phyloP scores from a whole-genome alignment of 228 moss, liverwort and hornwort genomes.

The Sphagnum magellanicum region DNA sequence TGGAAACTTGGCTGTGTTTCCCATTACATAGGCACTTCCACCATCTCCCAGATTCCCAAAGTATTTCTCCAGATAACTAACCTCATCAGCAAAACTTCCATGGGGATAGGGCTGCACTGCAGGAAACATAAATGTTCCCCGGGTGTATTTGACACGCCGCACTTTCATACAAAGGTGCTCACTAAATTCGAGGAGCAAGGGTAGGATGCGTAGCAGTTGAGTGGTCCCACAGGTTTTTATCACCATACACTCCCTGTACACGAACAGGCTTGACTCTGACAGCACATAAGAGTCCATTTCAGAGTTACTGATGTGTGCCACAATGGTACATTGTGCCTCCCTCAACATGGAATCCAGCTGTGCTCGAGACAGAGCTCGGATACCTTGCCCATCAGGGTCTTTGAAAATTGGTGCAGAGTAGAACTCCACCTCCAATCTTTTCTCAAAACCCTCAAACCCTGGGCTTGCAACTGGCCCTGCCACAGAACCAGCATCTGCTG shows the following conservation, averaged over 20 bases:
- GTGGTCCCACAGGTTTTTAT: constrained; percentile 97
- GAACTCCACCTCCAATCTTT: constrained; percentile 83
- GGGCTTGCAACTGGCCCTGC: constrained; percentile 43
- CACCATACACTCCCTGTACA: constrained; percentile 57
- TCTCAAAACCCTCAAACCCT: constrained; percentile 95
- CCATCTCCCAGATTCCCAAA: constrained; percentile 72
- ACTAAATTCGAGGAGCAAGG: constrained; percentile 45
- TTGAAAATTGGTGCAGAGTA: constrained; percentile 61
- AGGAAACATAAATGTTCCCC: constrained; percentile 91
- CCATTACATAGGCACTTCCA: constrained; percentile 81
- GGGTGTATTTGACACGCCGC: constrained; percentile 67
- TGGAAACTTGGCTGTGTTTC: constrained; percentile 53
- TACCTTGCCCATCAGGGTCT: constrained; percentile 65
- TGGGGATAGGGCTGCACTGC: constrained; percentile 76
- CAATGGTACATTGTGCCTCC: constrained; percentile 89
- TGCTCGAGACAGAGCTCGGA: constrained; percentile 53
- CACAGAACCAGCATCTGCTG: constrained; percentile 20
- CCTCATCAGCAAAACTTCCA: constrained; percentile 85
- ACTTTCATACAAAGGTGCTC: constrained; percentile 46
- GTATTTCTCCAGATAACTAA: constrained; percentile 64
- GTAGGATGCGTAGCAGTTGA: constrained; percentile 63
- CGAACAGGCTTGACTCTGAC: constrained; percentile 88
- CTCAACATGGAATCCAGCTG: constrained; percentile 71
- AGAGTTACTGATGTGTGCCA: constrained; percentile 61
- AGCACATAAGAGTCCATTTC: constrained; percentile 84